Base-by-base conservation (phyloP, 768 basidiomycete species). In the Mycena indigotica region DNA sequence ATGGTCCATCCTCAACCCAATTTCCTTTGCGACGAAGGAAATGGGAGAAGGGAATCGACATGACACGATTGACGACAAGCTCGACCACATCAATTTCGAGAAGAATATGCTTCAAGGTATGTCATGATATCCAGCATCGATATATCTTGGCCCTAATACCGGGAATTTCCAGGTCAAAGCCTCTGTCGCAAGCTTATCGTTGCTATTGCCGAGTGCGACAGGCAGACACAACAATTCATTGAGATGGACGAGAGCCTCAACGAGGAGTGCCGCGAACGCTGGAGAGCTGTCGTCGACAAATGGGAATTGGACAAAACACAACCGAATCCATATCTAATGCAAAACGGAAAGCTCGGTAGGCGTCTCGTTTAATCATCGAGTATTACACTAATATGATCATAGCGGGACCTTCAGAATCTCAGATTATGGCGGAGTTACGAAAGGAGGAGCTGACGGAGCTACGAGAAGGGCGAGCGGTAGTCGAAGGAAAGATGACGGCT, bases 1-100 rank as follows among this genome's bases (percentile, higher is more conserved):
- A 0, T 77, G 75, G 76, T 44, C 70, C 0, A 53, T 48, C 0
- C 28, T 68, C 3, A 74, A 76, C 54, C 51, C 56, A 0, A 50
- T 62, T 1, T 64, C 66, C 1, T 58, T 53, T 2, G 68, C 67
- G 38, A 75, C 71, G 0, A 66, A 66, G 13, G 72, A 76, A 24
- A 75, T 72, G 73, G 68, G 68, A 0, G 63, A 67, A 0, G 69
- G 70, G 0, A 52, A 60, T 1, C 57, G 67, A 0, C 52, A 64
- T 3, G 70, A 73, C 25, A 65, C 67, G 0, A 30, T 77, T 1
- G 70, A 77, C 32, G 49, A 66, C 21, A 54, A 55, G 30, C 21
- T 55, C 6, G 72, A 74, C 29, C 55, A 65, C n/a, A 61, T 41
- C 2, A 61, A 60, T 25, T 63, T 46, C 29, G 55, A 59, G 39